Base-by-base conservation (phyloP, 2,329 filamentous ascomycete genomes). In the Malbranchea cinnamomea region DNA sequence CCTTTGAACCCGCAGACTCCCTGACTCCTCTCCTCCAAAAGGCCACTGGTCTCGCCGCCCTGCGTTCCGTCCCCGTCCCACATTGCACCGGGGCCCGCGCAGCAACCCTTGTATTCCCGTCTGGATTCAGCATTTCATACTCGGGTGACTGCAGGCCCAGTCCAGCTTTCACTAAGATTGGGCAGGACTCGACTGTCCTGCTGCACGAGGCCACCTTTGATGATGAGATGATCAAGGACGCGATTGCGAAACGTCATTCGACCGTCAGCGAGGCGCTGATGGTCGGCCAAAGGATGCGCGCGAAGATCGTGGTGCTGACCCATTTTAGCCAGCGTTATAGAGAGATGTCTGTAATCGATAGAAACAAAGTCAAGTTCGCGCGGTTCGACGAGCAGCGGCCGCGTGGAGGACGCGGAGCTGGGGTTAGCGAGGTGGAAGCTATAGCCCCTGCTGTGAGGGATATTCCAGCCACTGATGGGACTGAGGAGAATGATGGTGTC, bases 191-290 rank as follows among this genome's bases (percentile, higher is more conserved):
- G 2, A 92, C 87, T 9, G 67, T 98, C 5, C 70, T 94, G 4
- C 72, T 98, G 33, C 89, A 98, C 59, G 89, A 98, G 64, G 85
- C 84, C 38, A 98, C 89, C 0, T 95, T 98, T 48, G 82, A 89
- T 42, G 82, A 93, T 48, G 81, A 89, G 44, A 69, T 93, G 43
- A 45, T 55, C 22, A 70, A 67, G 10, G 85, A 94, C 45, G 89
- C 89, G 3, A 49, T 67, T 16, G 80, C 78, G 30, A 98, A 98
- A 69, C 84, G 78, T 48, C 89, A 98, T 60, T 81, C 71, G 22
- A 98, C 89, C 6, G 81, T 84, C 37, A 69, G 69, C 9, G 89
- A 98, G 58, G 89, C 89, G 1, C 67, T 98, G 3, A 65, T 63
- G 25, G 68, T 95, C 3, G 87, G 78, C 2, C 65, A 68, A 8